Conservation (phyloP, 306 rosid genomes). For the Quercus variabilis region DNA sequence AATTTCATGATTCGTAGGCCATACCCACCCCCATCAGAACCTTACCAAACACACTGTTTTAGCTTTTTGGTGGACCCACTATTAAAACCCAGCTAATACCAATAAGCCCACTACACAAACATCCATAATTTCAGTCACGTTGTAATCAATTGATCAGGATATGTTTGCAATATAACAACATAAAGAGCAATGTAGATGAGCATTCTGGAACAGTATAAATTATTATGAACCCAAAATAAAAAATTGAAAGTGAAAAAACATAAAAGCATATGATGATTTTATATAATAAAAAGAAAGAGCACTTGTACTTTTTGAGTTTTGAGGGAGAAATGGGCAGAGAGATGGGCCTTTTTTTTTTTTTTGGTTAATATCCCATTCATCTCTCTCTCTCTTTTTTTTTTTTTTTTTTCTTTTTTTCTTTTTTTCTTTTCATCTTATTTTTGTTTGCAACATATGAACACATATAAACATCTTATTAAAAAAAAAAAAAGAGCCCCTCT, state of each 20-base stretch:
- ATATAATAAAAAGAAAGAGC: neutral
- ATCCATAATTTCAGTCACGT: conserved; percentile 40
- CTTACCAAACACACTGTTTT: conserved; percentile 10
- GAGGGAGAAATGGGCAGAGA: conserved; percentile 20
- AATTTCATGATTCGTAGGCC: neutral
- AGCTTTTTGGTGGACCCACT: conserved; percentile 19
- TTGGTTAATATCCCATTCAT: conserved; percentile 5
- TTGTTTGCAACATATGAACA: conserved; percentile 56
- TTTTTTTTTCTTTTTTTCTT: neutral
- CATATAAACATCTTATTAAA: conserved; percentile 41
- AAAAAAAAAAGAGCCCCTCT: neutral
- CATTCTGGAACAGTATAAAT: neutral
- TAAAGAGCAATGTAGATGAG: conserved; percentile 16
- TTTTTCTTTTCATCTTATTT: conserved; percentile 23
- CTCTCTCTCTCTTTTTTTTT: neutral
- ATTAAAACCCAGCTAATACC: conserved; percentile 19
- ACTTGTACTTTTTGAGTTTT: neutral
- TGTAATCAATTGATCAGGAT: neutral
- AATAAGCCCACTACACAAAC: conserved; percentile 36
- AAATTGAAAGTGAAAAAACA: neutral
- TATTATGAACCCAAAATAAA: neutral
- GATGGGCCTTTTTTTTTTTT: neutral
- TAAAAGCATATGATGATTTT: neutral
- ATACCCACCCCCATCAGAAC: neutral
- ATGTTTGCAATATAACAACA: neutral